Evolutionary conservation across 164 flowering plant species (phyloP).

Genomic region (Brasenia schreberi): DNA sequence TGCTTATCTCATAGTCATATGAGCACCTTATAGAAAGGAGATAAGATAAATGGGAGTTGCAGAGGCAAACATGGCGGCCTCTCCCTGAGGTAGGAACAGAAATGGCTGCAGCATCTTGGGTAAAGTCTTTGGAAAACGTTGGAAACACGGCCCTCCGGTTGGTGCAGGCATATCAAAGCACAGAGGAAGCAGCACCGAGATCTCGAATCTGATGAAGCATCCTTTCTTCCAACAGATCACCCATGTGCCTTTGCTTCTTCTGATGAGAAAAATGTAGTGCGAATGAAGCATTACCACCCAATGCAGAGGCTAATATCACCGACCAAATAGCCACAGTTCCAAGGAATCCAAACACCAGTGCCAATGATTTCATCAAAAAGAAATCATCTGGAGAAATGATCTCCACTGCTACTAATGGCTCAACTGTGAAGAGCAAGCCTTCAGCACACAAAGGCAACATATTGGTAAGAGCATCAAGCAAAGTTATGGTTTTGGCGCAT

Average conservation of each 20-base stretch:
- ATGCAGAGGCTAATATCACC: background rate
- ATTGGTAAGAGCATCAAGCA: slow-evolving; percentile 72
- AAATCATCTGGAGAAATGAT: too few relatives aligned
- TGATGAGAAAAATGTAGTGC: background rate
- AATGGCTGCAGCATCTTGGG: background rate
- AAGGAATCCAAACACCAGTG: too few relatives aligned
- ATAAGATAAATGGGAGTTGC: too few relatives aligned
- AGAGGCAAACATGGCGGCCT: too few relatives aligned
- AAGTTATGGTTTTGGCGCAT: slow-evolving; percentile 58
- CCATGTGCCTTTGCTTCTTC: background rate
- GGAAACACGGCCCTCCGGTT: background rate
- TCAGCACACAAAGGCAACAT: slow-evolving; percentile 15
- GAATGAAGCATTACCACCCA: background rate
- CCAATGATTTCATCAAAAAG: too few relatives aligned
- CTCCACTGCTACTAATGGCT: too few relatives aligned
- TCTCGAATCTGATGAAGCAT: background rate
- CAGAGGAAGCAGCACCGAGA: background rate
- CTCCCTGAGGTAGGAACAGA: background rate
- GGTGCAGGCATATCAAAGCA: background rate
- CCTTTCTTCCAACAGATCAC: background rate
- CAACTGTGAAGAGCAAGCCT: too few relatives aligned
- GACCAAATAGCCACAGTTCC: too few relatives aligned
- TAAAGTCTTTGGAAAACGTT: background rate
- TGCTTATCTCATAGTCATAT: background rate
- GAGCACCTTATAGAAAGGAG: background rate